Conservation (phyloP, 2,329 filamentous ascomycete species). For the Ophiocordyceps sinensis region DNA sequence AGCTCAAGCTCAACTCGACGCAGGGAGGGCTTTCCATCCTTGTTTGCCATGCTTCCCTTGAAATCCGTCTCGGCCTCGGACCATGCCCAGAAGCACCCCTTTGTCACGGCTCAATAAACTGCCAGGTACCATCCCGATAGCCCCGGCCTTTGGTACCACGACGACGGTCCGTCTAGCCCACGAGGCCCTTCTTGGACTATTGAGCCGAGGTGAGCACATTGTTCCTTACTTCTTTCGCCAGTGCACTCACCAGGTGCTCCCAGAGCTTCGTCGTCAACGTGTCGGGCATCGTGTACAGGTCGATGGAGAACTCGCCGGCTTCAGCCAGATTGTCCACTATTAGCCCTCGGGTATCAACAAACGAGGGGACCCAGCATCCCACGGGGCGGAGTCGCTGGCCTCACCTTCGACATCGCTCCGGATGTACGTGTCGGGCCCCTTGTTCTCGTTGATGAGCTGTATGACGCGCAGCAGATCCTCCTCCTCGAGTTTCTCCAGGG, state of each 20-base stretch:
- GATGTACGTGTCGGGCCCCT: slow-evolving; percentile 84
- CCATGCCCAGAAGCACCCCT: no score
- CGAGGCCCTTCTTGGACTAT: slow-evolving; percentile 22
- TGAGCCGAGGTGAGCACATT: not conserved
- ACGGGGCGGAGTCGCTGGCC: slow-evolving; percentile 12
- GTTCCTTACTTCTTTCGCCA: not conserved
- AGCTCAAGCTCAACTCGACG: no score
- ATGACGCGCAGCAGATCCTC: slow-evolving; percentile 91
- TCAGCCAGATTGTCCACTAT: slow-evolving; percentile 21
- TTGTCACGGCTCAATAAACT: no score
- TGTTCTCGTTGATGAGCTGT: slow-evolving; percentile 96
- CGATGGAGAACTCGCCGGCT: slow-evolving; percentile 95
- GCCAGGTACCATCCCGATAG: not conserved
- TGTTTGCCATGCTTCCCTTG: no score
- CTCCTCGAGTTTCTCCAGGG: slow-evolving; percentile 74
- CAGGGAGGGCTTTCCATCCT: no score
- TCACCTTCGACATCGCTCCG: slow-evolving; percentile 93
- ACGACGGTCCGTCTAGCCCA: not conserved
- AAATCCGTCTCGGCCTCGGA: no score
- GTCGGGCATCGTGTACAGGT: slow-evolving; percentile 94
- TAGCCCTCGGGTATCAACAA: slow-evolving; percentile 14
- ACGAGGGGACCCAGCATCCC: slow-evolving; percentile 12
- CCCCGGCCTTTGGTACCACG: not conserved
- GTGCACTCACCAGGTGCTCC: slow-evolving; percentile 53
- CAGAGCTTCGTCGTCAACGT: slow-evolving; percentile 82